A percentile compares a stretch with the other conserved stretches of the same genome.
Evolutionary conservation across 225 moss, liverwort and hornwort species (phyloP).

Genomic region (Antitrichia curtipendula): DNA sequence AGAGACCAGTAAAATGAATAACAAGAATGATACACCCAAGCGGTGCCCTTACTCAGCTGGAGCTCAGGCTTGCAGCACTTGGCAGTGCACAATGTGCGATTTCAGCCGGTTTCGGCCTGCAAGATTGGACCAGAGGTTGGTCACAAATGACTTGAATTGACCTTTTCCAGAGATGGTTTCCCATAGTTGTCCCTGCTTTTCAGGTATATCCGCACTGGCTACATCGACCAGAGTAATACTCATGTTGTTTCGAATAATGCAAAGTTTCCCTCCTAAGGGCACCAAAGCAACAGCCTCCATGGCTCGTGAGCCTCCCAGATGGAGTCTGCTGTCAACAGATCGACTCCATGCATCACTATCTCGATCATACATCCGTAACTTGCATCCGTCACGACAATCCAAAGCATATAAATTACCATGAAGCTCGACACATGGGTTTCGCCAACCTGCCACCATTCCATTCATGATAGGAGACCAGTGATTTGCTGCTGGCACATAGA

Average conservation of each 20-base stretch:
- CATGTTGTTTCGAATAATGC: conserved; percentile 97
- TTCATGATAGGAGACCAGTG: conserved; percentile 93
- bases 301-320: conserved; percentile 89
- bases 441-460: conserved; percentile 94
- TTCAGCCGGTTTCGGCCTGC: conserved; percentile 91
- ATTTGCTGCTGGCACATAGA: conserved; percentile 85
- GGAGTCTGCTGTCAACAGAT: conserved; percentile 84
- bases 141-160: conserved; percentile 97
- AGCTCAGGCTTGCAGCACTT: conserved; percentile 98
- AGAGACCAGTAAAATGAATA: conserved; percentile 37
- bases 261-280: conserved; percentile 93
- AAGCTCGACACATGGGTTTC: conserved; percentile 85
- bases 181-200: conserved; percentile 83
- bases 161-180: conserved; percentile 97
- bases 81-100: conserved; percentile 98
- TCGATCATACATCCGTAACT: conserved; percentile 79
- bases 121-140: conserved; percentile 97
- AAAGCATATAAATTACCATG: conserved; percentile 87
- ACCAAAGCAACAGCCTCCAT: conserved; percentile 95
- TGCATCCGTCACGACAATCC: conserved; percentile 96
- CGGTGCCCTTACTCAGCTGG: conserved; percentile 38
- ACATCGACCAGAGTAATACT: conserved; percentile 97
- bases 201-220: conserved; percentile 78
- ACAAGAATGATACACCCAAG: conserved; percentile 58
- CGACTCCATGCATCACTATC: conserved; percentile 74